Conservation (phyloP, 768 basidiomycete genomes). For the Mycena sanguinolenta region DNA sequence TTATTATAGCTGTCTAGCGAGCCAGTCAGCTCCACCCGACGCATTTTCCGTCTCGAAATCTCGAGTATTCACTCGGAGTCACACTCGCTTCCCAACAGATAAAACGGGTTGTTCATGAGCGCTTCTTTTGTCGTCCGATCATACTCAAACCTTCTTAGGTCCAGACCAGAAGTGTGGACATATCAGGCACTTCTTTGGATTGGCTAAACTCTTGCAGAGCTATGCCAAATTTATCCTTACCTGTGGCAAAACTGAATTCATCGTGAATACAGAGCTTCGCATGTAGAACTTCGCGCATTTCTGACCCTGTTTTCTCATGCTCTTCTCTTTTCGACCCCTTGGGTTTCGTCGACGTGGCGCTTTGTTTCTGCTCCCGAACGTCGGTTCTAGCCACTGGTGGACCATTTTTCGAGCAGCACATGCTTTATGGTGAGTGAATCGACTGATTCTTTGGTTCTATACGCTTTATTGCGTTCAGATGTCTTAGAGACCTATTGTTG, state of each 20-base stretch:
- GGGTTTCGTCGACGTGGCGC: too few species aligned
- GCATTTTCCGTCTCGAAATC: background rate
- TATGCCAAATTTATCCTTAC: too few species aligned
- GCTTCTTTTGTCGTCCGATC: background rate
- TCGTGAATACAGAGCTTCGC: too few species aligned
- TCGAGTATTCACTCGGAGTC: too few species aligned
- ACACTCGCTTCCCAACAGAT: too few species aligned
- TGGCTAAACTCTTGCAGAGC: background rate
- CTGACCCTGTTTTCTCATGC: background rate
- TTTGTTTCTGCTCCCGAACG: too few species aligned
- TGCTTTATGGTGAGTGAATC: background rate
- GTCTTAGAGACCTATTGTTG: background rate
- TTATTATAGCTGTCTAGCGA: background rate
- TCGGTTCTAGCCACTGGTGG: too few species aligned
- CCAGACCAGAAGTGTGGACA: background rate
- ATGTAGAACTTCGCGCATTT: too few species aligned
- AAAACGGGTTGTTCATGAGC: background rate
- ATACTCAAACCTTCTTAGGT: background rate
- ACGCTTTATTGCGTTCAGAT: too few species aligned
- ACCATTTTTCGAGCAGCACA: too few species aligned
- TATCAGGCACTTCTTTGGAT: background rate
- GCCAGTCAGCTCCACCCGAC: background rate
- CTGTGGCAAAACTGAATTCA: too few species aligned
- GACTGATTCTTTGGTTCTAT: background rate
- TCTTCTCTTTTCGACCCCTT: background rate